Evolutionary conservation across 2,329 filamentous ascomycete species (phyloP).

Genomic region (Xylariaceae sp.): DNA sequence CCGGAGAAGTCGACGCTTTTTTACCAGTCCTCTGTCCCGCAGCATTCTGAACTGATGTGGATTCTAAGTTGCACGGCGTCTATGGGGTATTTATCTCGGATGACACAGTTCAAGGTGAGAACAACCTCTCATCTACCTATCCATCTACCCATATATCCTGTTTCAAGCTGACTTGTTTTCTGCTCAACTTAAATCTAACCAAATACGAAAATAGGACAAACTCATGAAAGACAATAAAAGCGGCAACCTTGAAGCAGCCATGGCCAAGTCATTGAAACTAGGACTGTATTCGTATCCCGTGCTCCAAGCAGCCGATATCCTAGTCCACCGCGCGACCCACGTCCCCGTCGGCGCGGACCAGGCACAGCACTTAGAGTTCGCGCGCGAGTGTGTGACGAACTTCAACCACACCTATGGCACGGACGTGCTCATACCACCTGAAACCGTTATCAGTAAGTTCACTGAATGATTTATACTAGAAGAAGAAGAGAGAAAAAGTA

Average conservation of each 20-base stretch:
- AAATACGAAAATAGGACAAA: slow-evolving; percentile 58
- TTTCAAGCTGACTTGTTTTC: not conserved
- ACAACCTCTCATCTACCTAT: no score
- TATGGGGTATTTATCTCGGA: slow-evolving; percentile 90
- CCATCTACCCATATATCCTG: no score
- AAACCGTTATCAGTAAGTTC: slow-evolving; percentile 65
- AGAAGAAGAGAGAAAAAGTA: no score
- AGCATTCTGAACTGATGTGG: slow-evolving; percentile 94
- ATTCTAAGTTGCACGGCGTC: slow-evolving; percentile 88
- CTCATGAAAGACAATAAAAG: slow-evolving; percentile 59
- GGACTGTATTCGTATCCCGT: slow-evolving; percentile 96
- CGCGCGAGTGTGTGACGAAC: slow-evolving; percentile 76
- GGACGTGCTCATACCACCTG: slow-evolving; percentile 56
- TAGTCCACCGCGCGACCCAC: slow-evolving; percentile 86
- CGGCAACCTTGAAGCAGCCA: slow-evolving; percentile 52
- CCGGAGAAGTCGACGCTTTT: slow-evolving; percentile 76
- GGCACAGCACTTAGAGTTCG: slow-evolving; percentile 88
- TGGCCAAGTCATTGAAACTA: slow-evolving; percentile 63
- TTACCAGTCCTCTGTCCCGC: slow-evolving; percentile 71
- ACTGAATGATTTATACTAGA: not conserved
- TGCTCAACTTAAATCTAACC: not conserved
- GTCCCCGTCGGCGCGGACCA: slow-evolving; percentile 98
- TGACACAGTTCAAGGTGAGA: slow-evolving; percentile 96
- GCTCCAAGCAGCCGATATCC: slow-evolving; percentile 88
- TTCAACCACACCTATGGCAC: slow-evolving; percentile 72